Conservation (phyloP, 139 green algal genomes). For the Chlamydomonas incerta region DNA sequence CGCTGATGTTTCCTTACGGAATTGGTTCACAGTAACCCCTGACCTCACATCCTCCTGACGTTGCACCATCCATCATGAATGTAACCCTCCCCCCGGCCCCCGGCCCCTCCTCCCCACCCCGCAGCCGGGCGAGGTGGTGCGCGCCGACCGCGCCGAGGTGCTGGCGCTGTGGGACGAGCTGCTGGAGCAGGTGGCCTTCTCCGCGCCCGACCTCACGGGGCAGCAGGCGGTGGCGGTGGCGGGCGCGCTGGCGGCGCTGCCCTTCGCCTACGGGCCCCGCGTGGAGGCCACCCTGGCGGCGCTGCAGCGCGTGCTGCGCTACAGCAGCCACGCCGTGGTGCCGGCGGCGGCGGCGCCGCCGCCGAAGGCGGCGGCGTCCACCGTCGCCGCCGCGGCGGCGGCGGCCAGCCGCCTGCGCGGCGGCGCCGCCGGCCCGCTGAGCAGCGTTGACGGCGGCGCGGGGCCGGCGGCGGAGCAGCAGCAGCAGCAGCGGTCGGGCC, state of each 20-base stretch:
- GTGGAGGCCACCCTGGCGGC: not conserved
- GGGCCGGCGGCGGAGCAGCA: too few species aligned
- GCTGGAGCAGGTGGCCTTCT: not conserved
- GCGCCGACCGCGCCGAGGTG: not conserved
- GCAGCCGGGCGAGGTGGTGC: not conserved
- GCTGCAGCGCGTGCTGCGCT: conserved; percentile 5
- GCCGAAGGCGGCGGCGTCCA: not conserved
- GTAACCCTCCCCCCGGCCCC: too few species aligned
- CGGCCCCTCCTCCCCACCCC: too few species aligned
- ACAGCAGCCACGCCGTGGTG: not conserved
- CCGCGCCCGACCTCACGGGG: conserved; percentile 7
- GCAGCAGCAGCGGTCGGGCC: too few species aligned
- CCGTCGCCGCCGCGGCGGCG: not conserved
- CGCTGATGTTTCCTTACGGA: too few species aligned
- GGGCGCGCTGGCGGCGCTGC: not conserved
- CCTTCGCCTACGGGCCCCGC: not conserved
- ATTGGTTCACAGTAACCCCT: too few species aligned
- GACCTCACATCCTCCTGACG: too few species aligned
- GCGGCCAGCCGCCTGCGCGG: not conserved
- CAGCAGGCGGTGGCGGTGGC: not conserved
- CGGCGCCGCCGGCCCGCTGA: too few species aligned
- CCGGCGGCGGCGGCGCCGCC: not conserved
- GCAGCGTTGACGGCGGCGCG: too few species aligned
- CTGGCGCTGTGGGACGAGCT: not conserved
- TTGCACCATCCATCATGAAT: too few species aligned